A percentile compares a stretch with the other conserved stretches of the same genome.
phyloP scores from a whole-genome alignment of 2,329 filamentous ascomycete genomes.

The Plenodomus lindquistii region DNA sequence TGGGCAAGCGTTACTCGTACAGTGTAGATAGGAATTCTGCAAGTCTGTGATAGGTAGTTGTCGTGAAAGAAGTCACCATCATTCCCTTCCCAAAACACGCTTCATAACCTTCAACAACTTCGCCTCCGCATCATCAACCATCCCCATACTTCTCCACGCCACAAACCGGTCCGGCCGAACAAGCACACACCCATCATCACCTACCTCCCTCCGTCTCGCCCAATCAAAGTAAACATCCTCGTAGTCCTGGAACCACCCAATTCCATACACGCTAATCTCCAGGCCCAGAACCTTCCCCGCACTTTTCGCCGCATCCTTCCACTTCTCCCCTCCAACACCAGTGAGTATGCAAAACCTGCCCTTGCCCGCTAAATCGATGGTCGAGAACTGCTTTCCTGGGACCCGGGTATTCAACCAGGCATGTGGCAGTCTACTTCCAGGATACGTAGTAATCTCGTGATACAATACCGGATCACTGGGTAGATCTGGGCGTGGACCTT shows the following conservation, averaged over 20 bases:
- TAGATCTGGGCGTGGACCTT: slow-evolving; percentile 34
- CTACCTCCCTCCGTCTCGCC: slow-evolving; percentile 55
- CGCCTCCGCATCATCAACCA: background rate
- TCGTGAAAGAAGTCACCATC: too few relatives aligned
- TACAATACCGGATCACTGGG: slow-evolving; percentile 41
- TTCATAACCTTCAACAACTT: background rate
- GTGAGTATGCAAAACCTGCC: slow-evolving; percentile 41
- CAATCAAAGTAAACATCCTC: slow-evolving; percentile 67
- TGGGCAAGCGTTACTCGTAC: too few relatives aligned
- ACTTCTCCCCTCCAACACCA: slow-evolving; percentile 58
- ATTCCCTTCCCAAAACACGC: background rate
- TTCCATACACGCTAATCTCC: slow-evolving; percentile 53
- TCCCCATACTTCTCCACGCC: slow-evolving; percentile 17
- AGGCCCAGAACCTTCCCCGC: slow-evolving; percentile 50
- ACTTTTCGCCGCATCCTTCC: slow-evolving; percentile 54
- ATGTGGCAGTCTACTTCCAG: slow-evolving; percentile 63
- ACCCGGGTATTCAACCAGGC: slow-evolving; percentile 61
- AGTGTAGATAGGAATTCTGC: too few relatives aligned
- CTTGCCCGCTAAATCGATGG: slow-evolving; percentile 62
- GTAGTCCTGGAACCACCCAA: slow-evolving; percentile 63
- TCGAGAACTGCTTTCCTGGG: slow-evolving; percentile 56
- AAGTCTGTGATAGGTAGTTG: too few relatives aligned
- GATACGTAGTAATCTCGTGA: slow-evolving; percentile 52
- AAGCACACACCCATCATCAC: slow-evolving; percentile 42
- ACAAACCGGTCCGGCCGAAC: slow-evolving; percentile 63